Percentiles rank a stretch among this genome's conserved stretches.
phyloP scores from a whole-genome alignment of 305 asterid genomes.

The Petunia hybrid region DNA sequence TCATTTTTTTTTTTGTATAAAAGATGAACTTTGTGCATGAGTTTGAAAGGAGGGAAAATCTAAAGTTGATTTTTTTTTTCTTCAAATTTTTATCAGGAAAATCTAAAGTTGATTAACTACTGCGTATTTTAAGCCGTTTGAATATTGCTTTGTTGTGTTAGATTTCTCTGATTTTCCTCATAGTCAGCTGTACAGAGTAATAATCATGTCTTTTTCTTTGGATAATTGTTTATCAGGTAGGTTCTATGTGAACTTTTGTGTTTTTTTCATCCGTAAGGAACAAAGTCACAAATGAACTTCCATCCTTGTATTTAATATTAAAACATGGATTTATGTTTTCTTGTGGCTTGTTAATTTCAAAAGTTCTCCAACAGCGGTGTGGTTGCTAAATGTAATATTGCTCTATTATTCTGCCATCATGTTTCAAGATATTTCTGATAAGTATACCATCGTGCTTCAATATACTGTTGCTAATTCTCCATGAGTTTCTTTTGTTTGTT shows the following conservation, averaged over 20 bases:
- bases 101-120: not conserved
- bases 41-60: not conserved
- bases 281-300: not conserved
- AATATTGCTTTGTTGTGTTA: not conserved
- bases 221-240: not conserved
- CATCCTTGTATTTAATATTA: not conserved
- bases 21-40: slow-evolving; percentile 2
- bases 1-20: not conserved
- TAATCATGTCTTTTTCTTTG: not conserved
- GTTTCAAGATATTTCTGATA: not conserved
- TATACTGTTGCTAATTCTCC: slow-evolving; percentile 17
- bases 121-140: not conserved
- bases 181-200: not conserved
- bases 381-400: slow-evolving; percentile 8
- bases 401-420: not conserved
- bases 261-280: not conserved
- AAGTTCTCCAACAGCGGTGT: not conserved
- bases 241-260: not conserved
- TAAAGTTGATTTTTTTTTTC: not conserved
- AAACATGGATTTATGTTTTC: not conserved
- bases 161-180: not conserved
- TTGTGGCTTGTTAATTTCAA: not conserved
- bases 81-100: no score
- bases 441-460: not conserved
- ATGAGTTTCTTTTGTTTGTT: slow-evolving; percentile 18